phyloP scores from a whole-genome alignment of 441 rosid species.

The Jatropha multifida region DNA sequence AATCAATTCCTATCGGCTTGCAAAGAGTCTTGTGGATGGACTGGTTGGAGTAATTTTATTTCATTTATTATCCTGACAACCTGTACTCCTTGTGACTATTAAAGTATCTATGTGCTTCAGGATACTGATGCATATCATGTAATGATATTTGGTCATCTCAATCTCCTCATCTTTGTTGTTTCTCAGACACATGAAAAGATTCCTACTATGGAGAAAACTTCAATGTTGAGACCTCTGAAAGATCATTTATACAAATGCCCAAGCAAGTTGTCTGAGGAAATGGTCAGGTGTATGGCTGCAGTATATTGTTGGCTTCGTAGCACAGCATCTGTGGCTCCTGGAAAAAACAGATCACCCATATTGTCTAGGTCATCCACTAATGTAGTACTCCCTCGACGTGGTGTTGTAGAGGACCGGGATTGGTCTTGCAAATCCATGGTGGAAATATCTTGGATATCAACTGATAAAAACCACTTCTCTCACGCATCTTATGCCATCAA shows the following conservation, averaged over 20 bases:
- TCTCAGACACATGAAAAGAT: slow-evolving; percentile 39
- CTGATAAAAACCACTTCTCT: slow-evolving; percentile 62
- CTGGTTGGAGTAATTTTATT: not conserved
- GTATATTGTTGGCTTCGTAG: slow-evolving; percentile 75
- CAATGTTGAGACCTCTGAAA: slow-evolving; percentile 50
- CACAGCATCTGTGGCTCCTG: slow-evolving; percentile 39
- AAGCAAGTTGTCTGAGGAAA: slow-evolving; percentile 80
- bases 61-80: not conserved
- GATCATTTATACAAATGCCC: slow-evolving; percentile 84
- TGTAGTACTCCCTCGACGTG: slow-evolving; percentile 51
- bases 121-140: not conserved
- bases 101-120: not conserved
- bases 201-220: slow-evolving; percentile 36
- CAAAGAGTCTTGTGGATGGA: not conserved
- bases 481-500: slow-evolving; percentile 66
- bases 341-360: slow-evolving; percentile 45
- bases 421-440: slow-evolving; percentile 73
- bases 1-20: not conserved
- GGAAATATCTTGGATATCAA: slow-evolving; percentile 72
- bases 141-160: not conserved
- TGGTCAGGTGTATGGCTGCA: slow-evolving; percentile 83
- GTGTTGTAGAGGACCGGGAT: slow-evolving; percentile 44
- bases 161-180: slow-evolving; percentile 18
- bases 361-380: slow-evolving; percentile 71
- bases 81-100: not conserved